Evolutionary conservation across 2,329 filamentous ascomycete species (phyloP).

Genomic region (Orbilia javanica): DNA sequence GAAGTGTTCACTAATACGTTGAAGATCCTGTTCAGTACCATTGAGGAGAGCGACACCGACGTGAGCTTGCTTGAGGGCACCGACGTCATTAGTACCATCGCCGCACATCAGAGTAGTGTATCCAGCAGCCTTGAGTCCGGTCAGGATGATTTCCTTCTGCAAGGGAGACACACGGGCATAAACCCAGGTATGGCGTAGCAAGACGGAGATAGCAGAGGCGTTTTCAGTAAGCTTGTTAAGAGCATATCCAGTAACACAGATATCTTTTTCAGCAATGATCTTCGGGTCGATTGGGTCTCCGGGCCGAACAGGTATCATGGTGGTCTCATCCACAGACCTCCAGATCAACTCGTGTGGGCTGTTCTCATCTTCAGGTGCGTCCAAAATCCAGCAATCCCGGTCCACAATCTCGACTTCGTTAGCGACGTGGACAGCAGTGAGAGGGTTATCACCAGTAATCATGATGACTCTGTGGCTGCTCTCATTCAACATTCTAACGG

Average conservation of each 20-base stretch:
- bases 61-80: slow-evolving; percentile 96
- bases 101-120: slow-evolving; percentile 99
- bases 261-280: slow-evolving; percentile 86
- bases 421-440: slow-evolving; percentile 95
- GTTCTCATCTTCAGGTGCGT: slow-evolving; percentile 90
- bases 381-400: slow-evolving; percentile 91
- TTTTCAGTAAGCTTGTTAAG: slow-evolving; percentile 89
- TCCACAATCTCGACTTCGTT: slow-evolving; percentile 97
- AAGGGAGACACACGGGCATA: slow-evolving; percentile 98
- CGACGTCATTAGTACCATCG: slow-evolving; percentile 98
- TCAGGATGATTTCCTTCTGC: slow-evolving; percentile 98
- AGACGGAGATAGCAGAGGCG: slow-evolving; percentile 75
- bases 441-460: slow-evolving; percentile 98
- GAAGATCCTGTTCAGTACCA: slow-evolving; percentile 89
- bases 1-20: slow-evolving; percentile 90
- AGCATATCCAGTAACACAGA: slow-evolving; percentile 96
- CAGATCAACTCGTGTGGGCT: slow-evolving; percentile 85
- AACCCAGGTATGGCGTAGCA: slow-evolving; percentile 93
- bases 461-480: slow-evolving; percentile 98
- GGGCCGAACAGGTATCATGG: slow-evolving; percentile 86
- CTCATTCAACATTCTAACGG: slow-evolving; percentile 97
- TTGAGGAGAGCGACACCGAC: slow-evolving; percentile 96
- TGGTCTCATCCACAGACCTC: slow-evolving; percentile 93
- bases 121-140: slow-evolving; percentile 93
- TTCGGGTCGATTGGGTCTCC: slow-evolving; percentile 81